Conservation (phyloP, 148 eudicot genomes). For the Silene latifolia region DNA sequence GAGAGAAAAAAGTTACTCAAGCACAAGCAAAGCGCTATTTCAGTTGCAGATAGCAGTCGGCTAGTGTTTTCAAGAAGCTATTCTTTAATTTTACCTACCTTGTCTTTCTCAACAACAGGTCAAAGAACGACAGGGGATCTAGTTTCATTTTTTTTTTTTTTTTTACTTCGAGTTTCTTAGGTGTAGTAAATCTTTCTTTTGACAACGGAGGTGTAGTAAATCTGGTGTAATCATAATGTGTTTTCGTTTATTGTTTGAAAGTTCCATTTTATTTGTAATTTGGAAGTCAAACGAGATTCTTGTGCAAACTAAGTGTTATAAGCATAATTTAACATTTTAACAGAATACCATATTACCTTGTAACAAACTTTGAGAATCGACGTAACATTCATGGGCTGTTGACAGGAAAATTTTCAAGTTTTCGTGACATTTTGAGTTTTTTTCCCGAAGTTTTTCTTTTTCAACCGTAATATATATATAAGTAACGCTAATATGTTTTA, state of each 20-base stretch:
- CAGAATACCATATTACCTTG: no score
- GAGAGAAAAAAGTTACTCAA: slow-evolving; percentile 5
- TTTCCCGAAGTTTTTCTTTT: no score
- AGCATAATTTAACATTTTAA: neutral
- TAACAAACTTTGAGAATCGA: no score
- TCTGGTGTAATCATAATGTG: slow-evolving; percentile 9
- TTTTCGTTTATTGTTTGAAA: neutral
- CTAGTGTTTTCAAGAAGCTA: slow-evolving; percentile 8
- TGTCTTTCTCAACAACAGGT: slow-evolving; percentile 1
- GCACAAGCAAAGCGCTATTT: slow-evolving; percentile 8
- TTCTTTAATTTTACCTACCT: slow-evolving; percentile 12
- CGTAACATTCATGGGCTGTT: no score
- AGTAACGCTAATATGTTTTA: no score
- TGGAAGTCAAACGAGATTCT: neutral
- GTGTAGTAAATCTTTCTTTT: slow-evolving; percentile 4
- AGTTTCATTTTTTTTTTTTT: neutral
- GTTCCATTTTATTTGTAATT: neutral
- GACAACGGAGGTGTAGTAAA: neutral
- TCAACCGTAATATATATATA: no score
- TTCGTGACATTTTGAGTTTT: no score
- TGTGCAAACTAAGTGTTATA: neutral
- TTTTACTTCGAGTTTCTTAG: neutral
- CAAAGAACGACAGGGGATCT: slow-evolving; percentile 3
- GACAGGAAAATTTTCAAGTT: no score
- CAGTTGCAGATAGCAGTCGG: slow-evolving; percentile 1